Evolutionary conservation across 176 grass and related monocot genomes (phyloP), one percentile per base, ranked within the genome.

Genomic region (Aegilops bicornis): DNA sequence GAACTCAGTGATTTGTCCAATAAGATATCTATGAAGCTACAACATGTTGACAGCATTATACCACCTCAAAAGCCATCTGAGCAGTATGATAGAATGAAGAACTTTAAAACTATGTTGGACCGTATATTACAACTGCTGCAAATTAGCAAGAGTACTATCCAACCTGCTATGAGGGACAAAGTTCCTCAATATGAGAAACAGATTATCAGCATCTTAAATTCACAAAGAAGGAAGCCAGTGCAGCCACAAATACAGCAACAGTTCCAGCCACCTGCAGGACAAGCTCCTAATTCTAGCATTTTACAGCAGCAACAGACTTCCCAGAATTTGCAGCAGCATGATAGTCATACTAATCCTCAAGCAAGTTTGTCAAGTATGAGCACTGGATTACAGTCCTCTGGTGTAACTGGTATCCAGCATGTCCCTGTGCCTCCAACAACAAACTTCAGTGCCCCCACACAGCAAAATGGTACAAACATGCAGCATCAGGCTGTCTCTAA

Each of bases 61-160:
- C 84, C 80, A 65, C 11, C 84, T 79, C 84, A 79, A 62, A 98
- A 87, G 61, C 67, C 63, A 82, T n/a, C 81, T 43, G 96, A 98
- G 0, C 96, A 98, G 16, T 86, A 91, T 86, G 93, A 98, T 2
- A 98, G 69, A 77, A 91, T 98, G 92, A 96, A 92, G 73, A 42
- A 0, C 52, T 98, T 92, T 73, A 98, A 96, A 84, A 0, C 2
- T 1, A 54, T 92, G 77, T 82, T 98, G 86, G 93, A 96, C 36
- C 87, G 86, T 48, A 91, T 52, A 58, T 82, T 98, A 60, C 68
- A 86, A 4, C 6, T 96, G 47, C 76, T 98, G 64, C 87, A 92
- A 79, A 6, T 90, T 3, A 76, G 62, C 74, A 98, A 96, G 79
- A 79, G 36, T 35, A 87, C 2, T 83, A 80, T 98, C 69, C 93